phyloP scores from a whole-genome alignment of 768 basidiomycete species.

The Cyclocybe cylindracea region DNA sequence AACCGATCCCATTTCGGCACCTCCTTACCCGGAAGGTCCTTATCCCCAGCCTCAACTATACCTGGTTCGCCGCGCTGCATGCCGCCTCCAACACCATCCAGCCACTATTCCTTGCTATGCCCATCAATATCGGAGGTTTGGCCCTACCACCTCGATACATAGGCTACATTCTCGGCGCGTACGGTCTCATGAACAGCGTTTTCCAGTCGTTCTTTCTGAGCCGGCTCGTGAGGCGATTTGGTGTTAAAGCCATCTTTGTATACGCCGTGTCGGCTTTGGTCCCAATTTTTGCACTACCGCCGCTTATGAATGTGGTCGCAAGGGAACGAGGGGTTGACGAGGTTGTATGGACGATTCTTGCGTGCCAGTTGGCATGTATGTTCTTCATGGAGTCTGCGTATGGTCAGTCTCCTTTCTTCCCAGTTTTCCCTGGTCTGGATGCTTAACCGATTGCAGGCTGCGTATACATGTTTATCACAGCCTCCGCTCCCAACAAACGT shows the following conservation, averaged over 20 bases:
- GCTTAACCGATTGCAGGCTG: constrained; percentile 16
- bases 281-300: constrained; percentile 48
- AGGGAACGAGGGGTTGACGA: constrained; percentile 21
- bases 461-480: constrained; percentile 50
- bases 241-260: constrained; percentile 54
- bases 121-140: constrained; percentile 56
- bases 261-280: constrained; percentile 40
- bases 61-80: constrained; percentile 44
- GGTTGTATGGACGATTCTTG: constrained; percentile 28
- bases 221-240: constrained; percentile 50
- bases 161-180: constrained; percentile 52
- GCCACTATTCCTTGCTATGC: constrained; percentile 61
- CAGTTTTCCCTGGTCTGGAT: too few relatives aligned
- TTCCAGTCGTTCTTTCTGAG: constrained; percentile 59
- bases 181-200: constrained; percentile 53
- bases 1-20: constrained; percentile 43
- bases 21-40: constrained; percentile 50
- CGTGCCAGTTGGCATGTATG: constrained; percentile 27
- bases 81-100: constrained; percentile 32
- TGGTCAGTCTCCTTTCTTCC: constrained; percentile 22
- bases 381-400: constrained; percentile 32
- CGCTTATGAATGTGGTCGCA: constrained; percentile 49
- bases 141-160: constrained; percentile 54
- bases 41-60: constrained; percentile 58
- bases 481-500: constrained; percentile 52